Base-by-base conservation (phyloP, 2,329 filamentous ascomycete genomes). In the Fusarium sp. region DNA sequence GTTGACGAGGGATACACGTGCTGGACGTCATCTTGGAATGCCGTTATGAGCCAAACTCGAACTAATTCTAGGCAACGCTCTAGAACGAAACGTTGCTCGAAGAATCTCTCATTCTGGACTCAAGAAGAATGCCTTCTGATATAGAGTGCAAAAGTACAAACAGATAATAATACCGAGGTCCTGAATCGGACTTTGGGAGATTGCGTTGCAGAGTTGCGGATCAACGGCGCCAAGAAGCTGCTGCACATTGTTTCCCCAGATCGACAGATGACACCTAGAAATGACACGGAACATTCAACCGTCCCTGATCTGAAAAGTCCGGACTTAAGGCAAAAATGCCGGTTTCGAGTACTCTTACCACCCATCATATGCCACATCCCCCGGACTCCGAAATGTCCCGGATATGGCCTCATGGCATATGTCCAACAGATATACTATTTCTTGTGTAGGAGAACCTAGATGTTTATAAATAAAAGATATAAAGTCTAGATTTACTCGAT, bases 301-400 rank as follows among this genome's bases (percentile, higher is more conserved):
- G 48, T 63, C 44, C 46, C 38, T 55, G 9, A 42, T 16, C 21
- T 16, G 9, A 28, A 38, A 29, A 23, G 48, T 48, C 62, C 66
- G 66, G 66, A 70, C 66, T 55, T 68, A 56, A 53, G 48, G 48
- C 33, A 35, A 35, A 53, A 55, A 31, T 44, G 53, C 66, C 65
- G 59, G 59, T 47, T 62, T 21, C 20, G 26, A 16, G n/a, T 48
- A 21, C 37, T 52, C 42, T 62, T n/a, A 55, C 57, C 57, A 63
- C 37, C 37, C 11, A 56, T 33, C 3, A 6, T 16, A 33, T 53
- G 48, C 54, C 46, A 57, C 47, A 49, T 57, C 28, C 44, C 44
- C 48, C 67, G 67, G 67, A 54, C 44, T 57, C 67, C 67, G 67
- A 66, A 63, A 64, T 59, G 35, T 41, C 63, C 67, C 67, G 47